These are phyloP conservation scores for Tolypocladium cylindrosporum DNA, from an alignment of 2,329 filamentous ascomycete genomes.

Conservation along the genomic window DNA sequence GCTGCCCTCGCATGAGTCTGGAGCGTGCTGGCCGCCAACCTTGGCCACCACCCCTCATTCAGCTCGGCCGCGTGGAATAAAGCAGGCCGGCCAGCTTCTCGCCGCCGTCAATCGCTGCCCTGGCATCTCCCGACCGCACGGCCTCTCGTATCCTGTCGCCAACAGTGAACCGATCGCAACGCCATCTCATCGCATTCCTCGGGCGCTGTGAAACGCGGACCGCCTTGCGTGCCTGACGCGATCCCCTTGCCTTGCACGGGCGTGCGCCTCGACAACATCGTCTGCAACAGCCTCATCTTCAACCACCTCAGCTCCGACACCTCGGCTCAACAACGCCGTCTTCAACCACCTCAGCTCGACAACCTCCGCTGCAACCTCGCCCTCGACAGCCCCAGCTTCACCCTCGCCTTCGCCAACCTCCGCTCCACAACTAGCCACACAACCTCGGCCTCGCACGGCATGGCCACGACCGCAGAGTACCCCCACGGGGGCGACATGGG, in stretches of 20 bases:
- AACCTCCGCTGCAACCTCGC: not conserved
- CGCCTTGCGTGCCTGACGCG: not conserved
- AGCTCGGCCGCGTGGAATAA: not conserved
- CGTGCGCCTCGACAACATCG: not conserved
- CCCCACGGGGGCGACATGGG: not conserved
- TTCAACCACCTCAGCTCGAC: not conserved
- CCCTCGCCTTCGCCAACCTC: too few relatives aligned
- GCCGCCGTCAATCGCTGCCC: not conserved
- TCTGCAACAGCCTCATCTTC: too few relatives aligned
- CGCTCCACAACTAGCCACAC: too few relatives aligned
- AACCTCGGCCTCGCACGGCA: not conserved
- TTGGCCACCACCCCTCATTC: not conserved
- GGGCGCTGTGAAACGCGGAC: not conserved
- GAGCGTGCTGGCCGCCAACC: not conserved
- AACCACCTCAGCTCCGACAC: not conserved
- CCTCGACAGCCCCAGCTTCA: too few relatives aligned
- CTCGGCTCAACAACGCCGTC: not conserved
- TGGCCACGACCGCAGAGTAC: not conserved
- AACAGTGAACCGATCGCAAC: not conserved
- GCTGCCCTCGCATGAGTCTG: not conserved
- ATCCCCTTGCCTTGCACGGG: not conserved
- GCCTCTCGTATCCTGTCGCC: not conserved
- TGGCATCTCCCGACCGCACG: not conserved
- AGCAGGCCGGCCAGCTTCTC: not conserved
- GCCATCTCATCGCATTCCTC: not conserved